Evolutionary conservation across 108 stramenopile species (phyloP).

Genomic region (Nitzschia putrida): DNA sequence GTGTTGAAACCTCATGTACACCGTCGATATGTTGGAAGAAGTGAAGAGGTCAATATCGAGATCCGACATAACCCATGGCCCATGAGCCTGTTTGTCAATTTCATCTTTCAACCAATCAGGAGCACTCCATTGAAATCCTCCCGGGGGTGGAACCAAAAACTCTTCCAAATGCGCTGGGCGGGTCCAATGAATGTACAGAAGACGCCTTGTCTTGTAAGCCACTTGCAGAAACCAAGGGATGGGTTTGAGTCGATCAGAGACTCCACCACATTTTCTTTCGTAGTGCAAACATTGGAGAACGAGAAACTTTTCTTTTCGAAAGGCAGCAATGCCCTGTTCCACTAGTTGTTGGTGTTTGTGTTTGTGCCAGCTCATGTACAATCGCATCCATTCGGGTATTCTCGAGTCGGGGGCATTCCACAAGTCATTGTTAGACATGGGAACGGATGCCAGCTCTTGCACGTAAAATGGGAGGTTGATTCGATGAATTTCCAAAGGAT

Average conservation of each 20-base stretch:
- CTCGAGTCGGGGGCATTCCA: constrained; percentile 20
- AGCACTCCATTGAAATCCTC: constrained; percentile 49
- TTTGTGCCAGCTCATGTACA: constrained; percentile 46
- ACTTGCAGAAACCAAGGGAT: constrained; percentile 20
- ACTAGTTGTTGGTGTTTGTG: not conserved
- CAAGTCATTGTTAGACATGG: not conserved
- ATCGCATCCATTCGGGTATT: constrained; percentile 46
- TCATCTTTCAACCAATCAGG: constrained; percentile 21
- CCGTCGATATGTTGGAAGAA: not conserved
- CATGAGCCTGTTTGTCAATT: not conserved
- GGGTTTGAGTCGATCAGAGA: constrained; percentile 39
- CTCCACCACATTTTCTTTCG: constrained; percentile 31
- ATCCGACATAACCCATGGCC: not conserved
- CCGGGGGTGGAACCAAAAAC: constrained; percentile 43
- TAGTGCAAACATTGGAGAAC: constrained; percentile 25
- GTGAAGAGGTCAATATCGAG: not conserved
- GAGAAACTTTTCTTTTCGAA: constrained; percentile 10
- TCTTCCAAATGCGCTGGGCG: constrained; percentile 38
- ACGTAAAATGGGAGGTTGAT: too few relatives aligned
- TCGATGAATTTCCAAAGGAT: too few relatives aligned
- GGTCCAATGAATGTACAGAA: constrained; percentile 41
- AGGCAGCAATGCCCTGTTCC: not conserved
- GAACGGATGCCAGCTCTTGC: too few relatives aligned
- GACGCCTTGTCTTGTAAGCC: constrained; percentile 34
- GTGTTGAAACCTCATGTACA: constrained; percentile 18